Base-by-base conservation (phyloP, 2,329 filamentous ascomycete species). In the Colletotrichum filicis region DNA sequence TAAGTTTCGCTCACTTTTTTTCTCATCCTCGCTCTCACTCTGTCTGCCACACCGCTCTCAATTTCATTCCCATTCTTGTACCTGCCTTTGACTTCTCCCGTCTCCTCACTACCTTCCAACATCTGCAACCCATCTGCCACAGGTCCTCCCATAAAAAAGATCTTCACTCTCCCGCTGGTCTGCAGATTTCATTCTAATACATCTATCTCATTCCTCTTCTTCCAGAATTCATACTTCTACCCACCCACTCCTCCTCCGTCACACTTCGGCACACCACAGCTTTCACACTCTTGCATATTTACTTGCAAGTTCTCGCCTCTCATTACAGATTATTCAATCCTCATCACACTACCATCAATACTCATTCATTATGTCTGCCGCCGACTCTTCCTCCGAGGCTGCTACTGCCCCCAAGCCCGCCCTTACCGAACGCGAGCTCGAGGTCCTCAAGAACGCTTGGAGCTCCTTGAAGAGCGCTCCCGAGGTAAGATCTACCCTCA, bases 361-460 rank as follows among this genome's bases (percentile, higher is more conserved):
- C 19, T n/a, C 14, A 26, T 4, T 14, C 30, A 46, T n/a, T 59
- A 71, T 60, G 46, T 63, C 66, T 55, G 35, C 70, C 1, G 35
- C 63, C 14, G 1, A 3, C 26, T 22, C 32, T 28, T 55, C 49
- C 7, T 56, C 62, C 12, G 62, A 65, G 62, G 52, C 62, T 30
- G 6, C 24, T 8, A 22, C 62, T 56, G 6, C 19, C 9, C 32
- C 49, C 26, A 71, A 75, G 71, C 4, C 56, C 14, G 14, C 46
- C 22, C 76, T 79, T 55, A 78, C 75, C 19, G 74, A 76, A 0
- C 76, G 77, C 14, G 78, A 79, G 71, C 11, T 75, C 3, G 76
- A 78, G 68, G 78, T 79, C 28, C 76, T 79, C 14, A 46, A 66
- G 35, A 35, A 75, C 49, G 76, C 77, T 5, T 79, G 77, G 77